Percentiles rank a stretch among this genome's conserved stretches.
These are phyloP conservation scores for Amanita rubescens DNA, from an alignment of 768 basidiomycete genomes.

Conservation along the genomic window DNA sequence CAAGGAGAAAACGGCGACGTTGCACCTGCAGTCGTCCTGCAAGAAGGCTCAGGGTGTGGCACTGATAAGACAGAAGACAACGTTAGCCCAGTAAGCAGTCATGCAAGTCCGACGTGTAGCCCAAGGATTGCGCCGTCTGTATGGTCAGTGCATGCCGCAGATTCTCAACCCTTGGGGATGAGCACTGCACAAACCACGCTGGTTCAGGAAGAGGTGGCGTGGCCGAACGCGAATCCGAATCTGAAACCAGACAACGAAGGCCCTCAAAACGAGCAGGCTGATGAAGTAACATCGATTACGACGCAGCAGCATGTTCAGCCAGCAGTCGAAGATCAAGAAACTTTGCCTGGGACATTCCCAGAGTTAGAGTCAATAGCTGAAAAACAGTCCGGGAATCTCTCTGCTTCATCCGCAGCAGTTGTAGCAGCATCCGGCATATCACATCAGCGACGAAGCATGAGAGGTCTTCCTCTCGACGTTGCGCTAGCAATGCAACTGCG, in stretches of 20 bases:
- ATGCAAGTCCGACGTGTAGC: slow-evolving; percentile 2
- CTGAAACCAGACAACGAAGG: not conserved
- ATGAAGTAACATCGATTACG: not conserved
- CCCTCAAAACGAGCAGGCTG: not conserved
- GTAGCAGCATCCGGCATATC: not conserved
- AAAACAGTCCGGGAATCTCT: slow-evolving; percentile 5
- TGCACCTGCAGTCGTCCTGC: not conserved
- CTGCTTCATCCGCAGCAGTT: slow-evolving; percentile 13
- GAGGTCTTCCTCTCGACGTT: slow-evolving; percentile 48
- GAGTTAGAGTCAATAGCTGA: not conserved
- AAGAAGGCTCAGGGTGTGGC: not conserved
- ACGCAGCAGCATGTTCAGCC: not conserved
- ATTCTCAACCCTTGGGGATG: slow-evolving; percentile 34
- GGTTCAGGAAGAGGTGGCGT: slow-evolving; percentile 6
- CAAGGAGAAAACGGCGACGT: not conserved
- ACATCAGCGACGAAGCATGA: slow-evolving; percentile 15
- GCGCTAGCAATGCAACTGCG: slow-evolving; percentile 75
- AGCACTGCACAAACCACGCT: not conserved
- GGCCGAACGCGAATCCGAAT: not conserved
- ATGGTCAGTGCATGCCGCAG: slow-evolving; percentile 37
- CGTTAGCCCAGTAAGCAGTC: not conserved
- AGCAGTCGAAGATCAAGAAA: not conserved
- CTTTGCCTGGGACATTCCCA: not conserved
- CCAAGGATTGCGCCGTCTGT: slow-evolving; percentile 13
- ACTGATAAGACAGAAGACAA: not conserved